phyloP scores from a whole-genome alignment of 2,329 filamentous ascomycete genomes.

The Corinectria fuckeliana region DNA sequence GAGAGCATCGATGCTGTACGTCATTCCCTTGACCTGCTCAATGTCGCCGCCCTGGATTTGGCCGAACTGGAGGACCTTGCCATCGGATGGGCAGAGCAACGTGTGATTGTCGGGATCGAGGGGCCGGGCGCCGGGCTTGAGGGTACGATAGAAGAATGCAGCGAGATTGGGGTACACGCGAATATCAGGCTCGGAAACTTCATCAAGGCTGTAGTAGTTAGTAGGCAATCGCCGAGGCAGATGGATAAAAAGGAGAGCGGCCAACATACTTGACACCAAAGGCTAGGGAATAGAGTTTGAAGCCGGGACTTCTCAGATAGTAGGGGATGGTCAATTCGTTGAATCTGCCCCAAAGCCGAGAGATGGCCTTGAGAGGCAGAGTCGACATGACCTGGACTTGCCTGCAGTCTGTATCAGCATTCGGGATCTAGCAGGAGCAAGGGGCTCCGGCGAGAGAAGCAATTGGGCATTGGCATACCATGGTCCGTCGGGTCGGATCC shows the following conservation, averaged over 20 bases:
- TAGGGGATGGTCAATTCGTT: slow-evolving; percentile 90
- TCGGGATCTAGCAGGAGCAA: background rate
- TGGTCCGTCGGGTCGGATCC: slow-evolving; percentile 82
- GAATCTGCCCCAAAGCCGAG: slow-evolving; percentile 87
- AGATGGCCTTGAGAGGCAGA: slow-evolving; percentile 87
- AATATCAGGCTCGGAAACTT: slow-evolving; percentile 87
- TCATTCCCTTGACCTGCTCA: slow-evolving; percentile 98
- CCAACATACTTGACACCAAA: slow-evolving; percentile 79
- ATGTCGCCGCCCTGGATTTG: slow-evolving; percentile 92
- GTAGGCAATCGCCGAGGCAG: slow-evolving; percentile 3
- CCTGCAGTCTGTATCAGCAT: slow-evolving; percentile 49
- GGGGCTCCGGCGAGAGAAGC: background rate
- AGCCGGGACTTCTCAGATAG: slow-evolving; percentile 85
- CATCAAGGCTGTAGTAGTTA: slow-evolving; percentile 69
- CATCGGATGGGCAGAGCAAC: slow-evolving; percentile 87
- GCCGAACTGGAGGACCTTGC: slow-evolving; percentile 89
- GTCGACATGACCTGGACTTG: slow-evolving; percentile 95
- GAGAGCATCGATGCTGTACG: slow-evolving; percentile 92
- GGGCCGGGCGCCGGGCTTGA: slow-evolving; percentile 87
- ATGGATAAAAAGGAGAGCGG: background rate
- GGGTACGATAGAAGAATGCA: slow-evolving; percentile 93
- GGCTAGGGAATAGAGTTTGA: slow-evolving; percentile 87
- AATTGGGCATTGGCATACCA: slow-evolving; percentile 60
- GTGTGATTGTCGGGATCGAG: slow-evolving; percentile 82
- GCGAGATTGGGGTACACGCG: slow-evolving; percentile 91